A percentile compares a stretch with the other conserved stretches of the same genome.
Conservation (phyloP, 805 yeast genomes). For the Yamadazyma phyllophila region DNA sequence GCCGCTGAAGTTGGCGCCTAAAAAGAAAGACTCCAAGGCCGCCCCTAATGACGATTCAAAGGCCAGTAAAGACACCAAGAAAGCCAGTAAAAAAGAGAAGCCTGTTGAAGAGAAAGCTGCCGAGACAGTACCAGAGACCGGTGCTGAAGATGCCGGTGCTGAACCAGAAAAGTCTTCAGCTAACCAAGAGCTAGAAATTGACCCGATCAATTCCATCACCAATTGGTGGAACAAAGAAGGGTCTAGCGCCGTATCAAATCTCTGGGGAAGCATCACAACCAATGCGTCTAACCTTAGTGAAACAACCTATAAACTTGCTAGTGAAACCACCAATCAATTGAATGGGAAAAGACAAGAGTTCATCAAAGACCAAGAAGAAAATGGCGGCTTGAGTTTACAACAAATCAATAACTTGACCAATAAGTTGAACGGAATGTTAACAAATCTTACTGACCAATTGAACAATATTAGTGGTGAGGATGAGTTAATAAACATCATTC, state of each 20-base stretch:
- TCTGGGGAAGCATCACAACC: slow-evolving; percentile 67
- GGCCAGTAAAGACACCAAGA: background rate
- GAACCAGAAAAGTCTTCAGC: slow-evolving; percentile 1
- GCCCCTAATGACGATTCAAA: no score
- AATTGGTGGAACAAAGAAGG: slow-evolving; percentile 78
- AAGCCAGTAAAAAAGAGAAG: background rate
- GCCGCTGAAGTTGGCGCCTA: slow-evolving; percentile 35
- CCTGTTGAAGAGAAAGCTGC: no score
- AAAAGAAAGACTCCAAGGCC: slow-evolving; percentile 13
- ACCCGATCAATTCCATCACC: slow-evolving; percentile 64
- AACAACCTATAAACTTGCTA: slow-evolving; percentile 49
- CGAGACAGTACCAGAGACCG: no score
- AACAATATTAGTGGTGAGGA: slow-evolving; percentile 52
- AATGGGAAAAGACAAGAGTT: slow-evolving; percentile 39
- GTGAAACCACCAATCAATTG: slow-evolving; percentile 40
- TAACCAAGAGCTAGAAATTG: slow-evolving; percentile 28
- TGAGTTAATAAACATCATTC: slow-evolving; percentile 38
- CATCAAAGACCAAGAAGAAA: slow-evolving; percentile 20
- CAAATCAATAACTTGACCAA: slow-evolving; percentile 28
- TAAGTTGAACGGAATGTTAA: slow-evolving; percentile 31
- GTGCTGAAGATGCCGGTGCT: no score
- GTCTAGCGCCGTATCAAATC: slow-evolving; percentile 57
- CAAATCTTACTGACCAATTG: slow-evolving; percentile 40
- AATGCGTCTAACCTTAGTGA: slow-evolving; percentile 50
- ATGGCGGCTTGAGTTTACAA: slow-evolving; percentile 18